Evolutionary conservation across 2,329 filamentous ascomycete genomes (phyloP), one percentile per base, ranked within the genome.

Genomic region (Exophiala phaeomuriformis): DNA sequence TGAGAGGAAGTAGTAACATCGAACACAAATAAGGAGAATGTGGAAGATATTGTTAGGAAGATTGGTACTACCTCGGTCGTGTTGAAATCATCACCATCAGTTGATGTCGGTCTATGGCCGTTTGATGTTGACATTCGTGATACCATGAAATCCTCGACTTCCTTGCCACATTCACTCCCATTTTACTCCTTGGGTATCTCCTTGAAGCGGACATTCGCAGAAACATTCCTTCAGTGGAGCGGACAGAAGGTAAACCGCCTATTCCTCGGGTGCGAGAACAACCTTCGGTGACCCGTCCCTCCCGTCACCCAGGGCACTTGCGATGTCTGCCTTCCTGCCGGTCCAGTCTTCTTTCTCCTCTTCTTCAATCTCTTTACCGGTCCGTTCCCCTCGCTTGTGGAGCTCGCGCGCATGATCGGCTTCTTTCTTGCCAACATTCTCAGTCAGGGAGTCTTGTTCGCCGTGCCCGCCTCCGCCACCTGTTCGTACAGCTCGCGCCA

Each of bases 221-320:
- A 4, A 5, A 8, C 36, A n/a, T 39, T 39, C 36, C 10, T 19
- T 19, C 19, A 19, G 19, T 19, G 19, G 19, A 19, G 19, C 19
- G 19, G 19, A 19, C 19, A 19, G 19, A 4, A n/a, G 4, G 36
- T n/a, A 12, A 8, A n/a, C 19, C 36, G 10, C 10, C 10, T 41
- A 63, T 39, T 59, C 61, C 50, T 62, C 59, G 32, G 64, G 56
- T 35, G 64, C 63, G 19, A 63, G 53, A 10, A 65, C 63, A 39
- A 64, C 51, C 39, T 52, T 49, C 28, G 56, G 55, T 36, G 62
- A 47, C 8, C 39, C 33, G 27, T 57, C 51, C 29, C 55, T 29
- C 50, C 57, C 52, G 29, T 59, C 46, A 28, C 53, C 39, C 4
- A 62, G 42, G n/a, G 61, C 59, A 31, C 56, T 60, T 4, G 54